Percentiles rank a stretch among this genome's conserved stretches.
phyloP scores from a whole-genome alignment of 1,284 basidiomycete species.

The Marasmius tenuissimus region DNA sequence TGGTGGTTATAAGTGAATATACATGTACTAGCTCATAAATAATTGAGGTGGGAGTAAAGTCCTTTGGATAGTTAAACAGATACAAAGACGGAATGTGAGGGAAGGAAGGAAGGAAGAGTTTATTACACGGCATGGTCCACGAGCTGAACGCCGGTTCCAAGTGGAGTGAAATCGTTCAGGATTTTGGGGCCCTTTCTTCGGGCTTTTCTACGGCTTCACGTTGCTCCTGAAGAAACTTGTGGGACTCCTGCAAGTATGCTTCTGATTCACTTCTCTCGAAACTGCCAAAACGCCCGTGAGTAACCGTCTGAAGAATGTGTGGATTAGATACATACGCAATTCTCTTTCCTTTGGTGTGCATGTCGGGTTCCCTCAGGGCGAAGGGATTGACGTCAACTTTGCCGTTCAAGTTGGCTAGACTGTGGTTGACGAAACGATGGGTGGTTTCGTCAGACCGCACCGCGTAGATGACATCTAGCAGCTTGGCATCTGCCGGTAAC shows the following conservation, averaged over 20 bases:
- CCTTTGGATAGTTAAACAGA: too few relatives aligned
- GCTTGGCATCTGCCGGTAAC: slow-evolving; percentile 66
- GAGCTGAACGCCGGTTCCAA: neutral
- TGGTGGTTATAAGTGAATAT: too few relatives aligned
- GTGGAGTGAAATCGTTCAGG: neutral
- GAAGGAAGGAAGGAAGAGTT: too few relatives aligned
- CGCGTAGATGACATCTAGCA: slow-evolving; percentile 88
- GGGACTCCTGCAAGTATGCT: slow-evolving; percentile 59
- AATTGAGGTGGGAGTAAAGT: too few relatives aligned
- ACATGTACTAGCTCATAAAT: too few relatives aligned
- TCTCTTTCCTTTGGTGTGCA: slow-evolving; percentile 75
- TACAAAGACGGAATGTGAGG: too few relatives aligned
- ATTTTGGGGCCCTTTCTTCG: neutral
- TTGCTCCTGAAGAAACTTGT: slow-evolving; percentile 37
- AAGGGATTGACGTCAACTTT: slow-evolving; percentile 88
- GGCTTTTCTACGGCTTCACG: slow-evolving; percentile 8
- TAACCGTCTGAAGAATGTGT: neutral
- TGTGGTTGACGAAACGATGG: slow-evolving; percentile 93
- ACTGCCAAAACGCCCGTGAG: slow-evolving; percentile 35
- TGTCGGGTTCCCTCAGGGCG: slow-evolving; percentile 85
- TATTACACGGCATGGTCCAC: too few relatives aligned
- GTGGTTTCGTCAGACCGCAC: slow-evolving; percentile 92
- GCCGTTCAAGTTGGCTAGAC: slow-evolving; percentile 80
- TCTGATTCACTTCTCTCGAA: slow-evolving; percentile 79
- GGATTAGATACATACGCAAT: slow-evolving; percentile 56